Evolutionary conservation across 2,329 filamentous ascomycete species (phyloP), one percentile per base, ranked within the genome.

Genomic region (Pestalotiopsis sp.): DNA sequence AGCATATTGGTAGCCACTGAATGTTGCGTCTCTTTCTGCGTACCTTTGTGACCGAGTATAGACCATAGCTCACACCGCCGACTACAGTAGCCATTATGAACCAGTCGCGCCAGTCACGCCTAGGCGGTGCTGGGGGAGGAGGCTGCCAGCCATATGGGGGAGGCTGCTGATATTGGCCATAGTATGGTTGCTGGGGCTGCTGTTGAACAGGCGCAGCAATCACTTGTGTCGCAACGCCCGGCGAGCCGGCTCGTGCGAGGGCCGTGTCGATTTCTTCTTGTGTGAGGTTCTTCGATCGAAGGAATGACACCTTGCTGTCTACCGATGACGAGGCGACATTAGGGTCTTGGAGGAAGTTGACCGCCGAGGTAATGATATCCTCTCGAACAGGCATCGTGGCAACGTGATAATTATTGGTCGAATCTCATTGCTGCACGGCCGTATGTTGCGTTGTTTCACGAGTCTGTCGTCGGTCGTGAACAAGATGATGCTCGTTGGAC

Each of bases 21-120:
- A 9, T 17, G 11, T 39, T 25, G 3, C 38, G 9, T 36, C 14
- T 65, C 14, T 65, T 14, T 3, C n/a, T 56, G 14, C 78, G 49
- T 83, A 94, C 92, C 88, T 97, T 97, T 70, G 94, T 93, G 17
- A 98, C 87, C 72, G 91, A 89, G 78, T 96, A 99, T 25, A 97
- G 82, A 0, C 95, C 95, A 77, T 98, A 98, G 52, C 94, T 88
- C 23, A 98, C 91, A 63, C 95, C 94, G 68, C 94, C 92, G 71
- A 97, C 92, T 13, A 98, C 93, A 0, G 96, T 99, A 7, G 96
- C 96, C 94, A 98, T 97, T 81, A 99, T 98, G 82, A 99, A 99
- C 93, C 94, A 98, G 79, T 99, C 96, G 70, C 97, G 89, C 96
- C 96, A 99, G 82, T 99, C 96, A 77, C 96, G 87, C 78, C 90